Base-by-base conservation (phyloP, 2,329 filamentous ascomycete species). In the Paramyrothecium sp. region DNA sequence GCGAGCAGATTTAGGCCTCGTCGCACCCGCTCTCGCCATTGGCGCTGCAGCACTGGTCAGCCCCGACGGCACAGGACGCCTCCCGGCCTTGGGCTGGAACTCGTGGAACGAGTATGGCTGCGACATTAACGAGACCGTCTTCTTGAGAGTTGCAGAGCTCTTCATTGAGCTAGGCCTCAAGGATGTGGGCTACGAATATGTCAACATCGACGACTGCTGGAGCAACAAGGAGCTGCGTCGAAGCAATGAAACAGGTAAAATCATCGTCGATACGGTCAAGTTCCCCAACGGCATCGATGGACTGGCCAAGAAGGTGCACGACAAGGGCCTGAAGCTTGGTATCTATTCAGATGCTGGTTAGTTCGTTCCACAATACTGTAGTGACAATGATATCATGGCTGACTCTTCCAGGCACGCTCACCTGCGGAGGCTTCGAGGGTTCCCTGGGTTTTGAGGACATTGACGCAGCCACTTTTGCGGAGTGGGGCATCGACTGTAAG, bases 201-300 rank as follows among this genome's bases (percentile, higher is more conserved):
- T 87, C 56, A 83, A 84, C 58, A 79, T 85, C 57, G 85, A 89
- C 68, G 86, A 89, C 65, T 88, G 85, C 71, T 89, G 81, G 82
- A 53, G 51, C 30, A 41, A 53, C 49, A 20, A 23, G 22, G 49
- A 51, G 49, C 49, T 53, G 26, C 26, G 51, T 16, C 51, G 30
- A 20, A 30, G 33, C 33, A 41, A 41, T 17, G 20, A n/a, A 11
- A 53, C 51, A 7, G 16, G 33, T 16, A 53, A 30, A 33, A 53
- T 53, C 30, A 53, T 53, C 21, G 23, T 30, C 7, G 51, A 53
- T 30, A 20, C 26, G 7, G 30, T n/a, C 51, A 53, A 53, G 30
- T 89, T 88, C 57, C 86, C 86, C 0, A 71, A 78, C 19, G 86
- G 86, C 0, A 85, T 89, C 58, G 75, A 75, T 10, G 77, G 79